phyloP scores from a whole-genome alignment of 129 eudicot genomes.

The Sambucus nigra region DNA sequence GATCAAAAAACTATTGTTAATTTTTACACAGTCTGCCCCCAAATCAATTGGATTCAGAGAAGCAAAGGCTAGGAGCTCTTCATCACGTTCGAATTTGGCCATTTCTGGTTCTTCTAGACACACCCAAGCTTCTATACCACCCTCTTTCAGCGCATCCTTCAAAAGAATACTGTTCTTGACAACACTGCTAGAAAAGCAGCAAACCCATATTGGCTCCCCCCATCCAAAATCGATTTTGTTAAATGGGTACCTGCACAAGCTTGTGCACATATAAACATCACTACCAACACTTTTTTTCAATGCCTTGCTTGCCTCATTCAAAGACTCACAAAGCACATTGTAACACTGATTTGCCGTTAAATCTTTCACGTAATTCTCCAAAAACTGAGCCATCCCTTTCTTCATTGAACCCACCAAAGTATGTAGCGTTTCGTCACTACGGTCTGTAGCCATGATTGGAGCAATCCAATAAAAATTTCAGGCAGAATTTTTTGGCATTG shows the following conservation, averaged over 20 bases:
- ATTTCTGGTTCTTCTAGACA: slow-evolving; percentile 19
- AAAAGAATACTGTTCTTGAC: slow-evolving; percentile 18
- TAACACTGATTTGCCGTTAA: slow-evolving; percentile 18
- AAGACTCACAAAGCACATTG: slow-evolving; percentile 6
- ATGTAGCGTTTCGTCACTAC: too few species aligned
- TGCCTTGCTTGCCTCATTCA: slow-evolving; percentile 12
- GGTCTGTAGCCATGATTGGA: too few species aligned
- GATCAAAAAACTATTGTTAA: too few species aligned
- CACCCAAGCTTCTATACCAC: slow-evolving; percentile 29
- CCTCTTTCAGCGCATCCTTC: slow-evolving; percentile 23
- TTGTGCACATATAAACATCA: slow-evolving; percentile 22
- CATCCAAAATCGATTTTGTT: slow-evolving; percentile 29
- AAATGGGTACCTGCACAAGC: slow-evolving; percentile 28
- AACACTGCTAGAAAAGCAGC: slow-evolving; percentile 14
- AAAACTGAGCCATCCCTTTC: slow-evolving; percentile 1
- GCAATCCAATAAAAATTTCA: slow-evolving; percentile 25
- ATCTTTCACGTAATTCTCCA: slow-evolving; percentile 4
- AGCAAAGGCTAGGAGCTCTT: slow-evolving; percentile 19
- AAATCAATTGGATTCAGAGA: not conserved
- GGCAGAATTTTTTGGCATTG: slow-evolving; percentile 19
- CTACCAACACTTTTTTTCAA: slow-evolving; percentile 9
- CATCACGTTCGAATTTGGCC: slow-evolving; percentile 22
- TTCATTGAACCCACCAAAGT: too few species aligned
- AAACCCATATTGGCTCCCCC: slow-evolving; percentile 30
- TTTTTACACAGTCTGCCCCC: too few species aligned